These are phyloP conservation scores for Didymellaceae sp. DNA, from an alignment of 2,329 filamentous ascomycete species.

Conservation along the genomic window DNA sequence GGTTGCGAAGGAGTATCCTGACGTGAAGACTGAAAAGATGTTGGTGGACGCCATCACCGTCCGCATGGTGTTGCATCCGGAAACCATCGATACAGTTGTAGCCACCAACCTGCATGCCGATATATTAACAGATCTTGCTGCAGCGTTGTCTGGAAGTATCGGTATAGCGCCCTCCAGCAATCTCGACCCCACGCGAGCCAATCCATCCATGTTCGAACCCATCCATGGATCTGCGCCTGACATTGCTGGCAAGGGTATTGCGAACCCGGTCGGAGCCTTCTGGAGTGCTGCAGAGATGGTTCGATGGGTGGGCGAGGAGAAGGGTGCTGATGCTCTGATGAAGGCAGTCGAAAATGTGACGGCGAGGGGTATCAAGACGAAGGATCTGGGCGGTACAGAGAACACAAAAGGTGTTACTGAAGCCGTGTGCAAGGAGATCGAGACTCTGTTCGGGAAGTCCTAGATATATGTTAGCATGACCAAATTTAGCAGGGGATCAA, in stretches of 20 bases:
- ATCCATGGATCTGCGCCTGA: constrained; percentile 70
- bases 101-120: constrained; percentile 62
- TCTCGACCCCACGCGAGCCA: constrained; percentile 64
- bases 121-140: constrained; percentile 71
- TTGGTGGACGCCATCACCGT: constrained; percentile 59
- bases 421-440: constrained; percentile 61
- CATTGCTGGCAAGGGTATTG: constrained; percentile 67
- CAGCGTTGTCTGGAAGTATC: constrained; percentile 69
- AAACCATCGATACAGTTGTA: constrained; percentile 56
- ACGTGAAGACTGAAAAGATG: constrained; percentile 57
- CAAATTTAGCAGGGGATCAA: not conserved
- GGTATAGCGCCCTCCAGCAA: constrained; percentile 73
- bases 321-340: constrained; percentile 64
- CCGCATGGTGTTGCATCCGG: constrained; percentile 55
- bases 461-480: constrained; percentile 8
- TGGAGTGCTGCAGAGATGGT: constrained; percentile 75
- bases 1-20: constrained; percentile 54
- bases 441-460: constrained; percentile 46
- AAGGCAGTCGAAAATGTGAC: constrained; percentile 67
- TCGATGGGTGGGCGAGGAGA: constrained; percentile 65
- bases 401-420: constrained; percentile 66
- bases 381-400: constrained; percentile 65
- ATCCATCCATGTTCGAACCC: constrained; percentile 69
- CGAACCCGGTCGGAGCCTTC: constrained; percentile 70
- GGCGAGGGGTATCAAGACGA: constrained; percentile 61